These are phyloP conservation scores for Phyllostachys edulis DNA, from an alignment of 176 grass and related monocot genomes.

Conservation along the genomic window DNA sequence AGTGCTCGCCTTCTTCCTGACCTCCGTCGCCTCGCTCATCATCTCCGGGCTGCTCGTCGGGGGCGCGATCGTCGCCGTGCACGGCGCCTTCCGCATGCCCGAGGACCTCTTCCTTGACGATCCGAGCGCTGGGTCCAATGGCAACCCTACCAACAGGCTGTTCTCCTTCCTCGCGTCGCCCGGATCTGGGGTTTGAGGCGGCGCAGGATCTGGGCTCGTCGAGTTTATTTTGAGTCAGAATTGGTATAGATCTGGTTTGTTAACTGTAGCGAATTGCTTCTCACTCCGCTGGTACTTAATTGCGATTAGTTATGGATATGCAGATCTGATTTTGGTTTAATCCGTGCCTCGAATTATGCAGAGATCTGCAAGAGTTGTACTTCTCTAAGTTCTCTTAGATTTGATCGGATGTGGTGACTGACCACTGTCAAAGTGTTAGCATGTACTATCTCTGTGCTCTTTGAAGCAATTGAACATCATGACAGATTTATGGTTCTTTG, in stretches of 20 bases:
- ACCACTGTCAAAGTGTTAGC: constrained; percentile 30
- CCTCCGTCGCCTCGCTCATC: constrained; percentile 83
- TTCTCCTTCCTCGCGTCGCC: constrained; percentile 66
- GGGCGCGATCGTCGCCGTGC: constrained; percentile 54
- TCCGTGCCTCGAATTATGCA: constrained; percentile 25
- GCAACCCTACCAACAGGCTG: constrained; percentile 49
- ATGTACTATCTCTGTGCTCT: neutral
- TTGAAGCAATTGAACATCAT: neutral
- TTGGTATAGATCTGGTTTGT: constrained; percentile 20
- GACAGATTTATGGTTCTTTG: neutral
- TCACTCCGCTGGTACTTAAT: constrained; percentile 9
- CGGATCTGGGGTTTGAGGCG: constrained; percentile 47
- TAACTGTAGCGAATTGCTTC: neutral
- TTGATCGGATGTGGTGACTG: neutral
- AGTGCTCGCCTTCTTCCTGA: constrained; percentile 74
- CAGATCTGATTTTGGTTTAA: constrained; percentile 21
- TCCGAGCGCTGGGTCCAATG: constrained; percentile 28
- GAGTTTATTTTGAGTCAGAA: constrained; percentile 4
- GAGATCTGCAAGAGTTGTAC: constrained; percentile 10
- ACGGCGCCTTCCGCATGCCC: constrained; percentile 67
- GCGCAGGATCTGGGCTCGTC: constrained; percentile 6
- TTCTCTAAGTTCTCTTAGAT: constrained; percentile 5
- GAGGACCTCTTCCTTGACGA: constrained; percentile 97
- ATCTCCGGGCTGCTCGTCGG: constrained; percentile 78
- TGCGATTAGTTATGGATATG: constrained; percentile 3